Base-by-base conservation (phyloP, 192 early-diverging fungal genomes). In the Podila epigama region DNA sequence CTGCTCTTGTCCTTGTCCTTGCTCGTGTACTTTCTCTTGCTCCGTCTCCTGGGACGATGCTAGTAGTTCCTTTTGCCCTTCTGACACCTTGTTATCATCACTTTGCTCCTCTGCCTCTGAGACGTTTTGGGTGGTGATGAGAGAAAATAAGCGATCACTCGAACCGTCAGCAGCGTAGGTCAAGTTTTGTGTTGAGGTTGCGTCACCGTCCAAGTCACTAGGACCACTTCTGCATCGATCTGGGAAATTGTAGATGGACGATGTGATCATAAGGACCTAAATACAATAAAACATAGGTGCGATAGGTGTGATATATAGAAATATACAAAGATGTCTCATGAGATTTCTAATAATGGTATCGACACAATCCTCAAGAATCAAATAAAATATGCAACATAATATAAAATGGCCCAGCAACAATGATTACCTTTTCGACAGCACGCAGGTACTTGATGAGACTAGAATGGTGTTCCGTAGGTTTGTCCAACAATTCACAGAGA, bases 351-450 rank as follows among this genome's bases (percentile, higher is more conserved):
- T 52, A 34, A 39, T 39, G 40, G 5, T 20, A 53, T 25, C 22
- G 15, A 25, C 8, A 4, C 27, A 55, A n/a, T n/a, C n/a, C n/a
- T n/a, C 2, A 27, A 33, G 34, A 44, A 15, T 37, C 27, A 0
- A 31, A 20, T 39, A 25, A 34, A 31, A 56, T n/a, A n/a, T n/a
- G n/a, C n/a, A n/a, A n/a, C n/a, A n/a, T n/a, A n/a, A n/a, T n/a
- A n/a, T n/a, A n/a, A n/a, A n/a, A n/a, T n/a, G n/a, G n/a, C n/a
- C n/a, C n/a, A n/a, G n/a, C n/a, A n/a, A n/a, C n/a, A n/a, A n/a
- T 9, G 8, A 5, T 27, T 59, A 79, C 81, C 75, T 82, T 82
- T 58, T 82, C 81, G n/a, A 82, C 69, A 3, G 81, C 81, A 53
- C 73, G 63, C 11, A 82, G 58, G 20, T 82, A 82, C 33, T 82